phyloP scores from a whole-genome alignment of 257 asterid genomes.

The Capsicum baccatum region DNA sequence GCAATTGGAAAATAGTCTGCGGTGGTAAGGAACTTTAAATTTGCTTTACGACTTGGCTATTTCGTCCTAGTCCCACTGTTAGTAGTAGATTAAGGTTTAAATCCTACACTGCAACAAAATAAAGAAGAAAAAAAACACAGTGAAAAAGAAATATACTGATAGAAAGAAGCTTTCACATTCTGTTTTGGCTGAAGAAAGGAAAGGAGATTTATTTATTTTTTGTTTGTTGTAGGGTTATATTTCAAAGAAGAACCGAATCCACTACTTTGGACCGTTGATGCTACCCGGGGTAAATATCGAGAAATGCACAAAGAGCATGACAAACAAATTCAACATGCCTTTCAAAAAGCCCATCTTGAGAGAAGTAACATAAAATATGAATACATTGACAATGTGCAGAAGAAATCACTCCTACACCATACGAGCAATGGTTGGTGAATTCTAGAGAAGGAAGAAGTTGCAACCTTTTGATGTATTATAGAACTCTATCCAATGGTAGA shows the following conservation, averaged over 20 bases:
- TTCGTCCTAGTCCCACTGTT: background rate
- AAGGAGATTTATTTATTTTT: too few species aligned
- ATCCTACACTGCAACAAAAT: background rate
- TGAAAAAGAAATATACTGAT: background rate
- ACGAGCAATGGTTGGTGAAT: constrained; percentile 56
- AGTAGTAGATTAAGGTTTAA: background rate
- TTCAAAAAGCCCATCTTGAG: constrained; percentile 76
- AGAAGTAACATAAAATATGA: constrained; percentile 54
- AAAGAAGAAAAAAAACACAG: background rate
- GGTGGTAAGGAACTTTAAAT: constrained; percentile 43
- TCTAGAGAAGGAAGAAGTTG: background rate
- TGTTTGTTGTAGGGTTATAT: constrained; percentile 45
- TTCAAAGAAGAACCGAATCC: constrained; percentile 61
- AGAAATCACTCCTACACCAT: constrained; percentile 64
- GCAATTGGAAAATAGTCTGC: constrained; percentile 47
- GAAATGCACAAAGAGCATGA: constrained; percentile 89
- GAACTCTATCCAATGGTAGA: constrained; percentile 16
- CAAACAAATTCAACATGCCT: constrained; percentile 77
- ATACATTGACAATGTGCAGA: constrained; percentile 53
- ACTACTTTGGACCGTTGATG: constrained; percentile 81
- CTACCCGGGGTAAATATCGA: constrained; percentile 69
- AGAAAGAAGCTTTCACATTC: background rate
- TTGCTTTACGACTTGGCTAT: background rate
- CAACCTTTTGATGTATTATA: constrained; percentile 25
- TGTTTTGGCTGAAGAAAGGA: too few species aligned